A percentile compares a stretch with the other conserved stretches of the same genome.
phyloP scores from a whole-genome alignment of 1,284 basidiomycete species.

The Boletus smithii region DNA sequence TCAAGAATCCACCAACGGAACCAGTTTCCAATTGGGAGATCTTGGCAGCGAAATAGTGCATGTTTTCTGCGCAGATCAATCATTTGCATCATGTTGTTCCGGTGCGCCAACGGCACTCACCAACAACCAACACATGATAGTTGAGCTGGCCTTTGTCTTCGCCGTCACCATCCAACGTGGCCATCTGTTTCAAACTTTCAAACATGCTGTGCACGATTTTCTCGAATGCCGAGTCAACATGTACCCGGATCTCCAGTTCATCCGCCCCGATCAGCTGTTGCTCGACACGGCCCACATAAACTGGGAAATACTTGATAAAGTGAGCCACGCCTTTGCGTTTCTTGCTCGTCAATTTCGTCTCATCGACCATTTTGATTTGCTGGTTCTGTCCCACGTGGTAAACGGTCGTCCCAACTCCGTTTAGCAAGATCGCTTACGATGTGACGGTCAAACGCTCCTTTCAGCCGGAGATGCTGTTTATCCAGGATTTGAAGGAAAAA shows the following conservation, averaged over 20 bases:
- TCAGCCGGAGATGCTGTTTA: conserved; percentile 78
- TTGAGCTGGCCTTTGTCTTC: conserved; percentile 97
- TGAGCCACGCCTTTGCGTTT: conserved; percentile 91
- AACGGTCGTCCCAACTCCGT: conserved; percentile 1
- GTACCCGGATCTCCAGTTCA: conserved; percentile 72
- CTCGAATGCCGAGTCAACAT: conserved; percentile 84
- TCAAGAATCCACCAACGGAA: conserved; percentile 66
- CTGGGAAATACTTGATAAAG: conserved; percentile 91
- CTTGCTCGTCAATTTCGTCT: conserved; percentile 87
- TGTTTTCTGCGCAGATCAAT: conserved; percentile 69
- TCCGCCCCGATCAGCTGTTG: conserved; percentile 79
- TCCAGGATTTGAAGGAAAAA: conserved; percentile 75
- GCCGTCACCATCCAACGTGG: conserved; percentile 83
- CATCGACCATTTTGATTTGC: conserved; percentile 87
- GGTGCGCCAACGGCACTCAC: no score
- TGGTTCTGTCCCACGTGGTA: conserved; percentile 53
- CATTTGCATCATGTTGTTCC: no score
- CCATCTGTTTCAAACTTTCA: conserved; percentile 90
- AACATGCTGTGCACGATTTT: conserved; percentile 88
- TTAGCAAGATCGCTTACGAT: conserved; percentile 52
- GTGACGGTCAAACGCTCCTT: conserved; percentile 71
- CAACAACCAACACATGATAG: conserved; percentile 93
- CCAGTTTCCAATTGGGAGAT: conserved; percentile 67
- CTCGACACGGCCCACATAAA: conserved; percentile 84
- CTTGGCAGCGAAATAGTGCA: conserved; percentile 89